Evolutionary conservation across 345 rosid genomes (phyloP).

Genomic region (Sonneratia alba): DNA sequence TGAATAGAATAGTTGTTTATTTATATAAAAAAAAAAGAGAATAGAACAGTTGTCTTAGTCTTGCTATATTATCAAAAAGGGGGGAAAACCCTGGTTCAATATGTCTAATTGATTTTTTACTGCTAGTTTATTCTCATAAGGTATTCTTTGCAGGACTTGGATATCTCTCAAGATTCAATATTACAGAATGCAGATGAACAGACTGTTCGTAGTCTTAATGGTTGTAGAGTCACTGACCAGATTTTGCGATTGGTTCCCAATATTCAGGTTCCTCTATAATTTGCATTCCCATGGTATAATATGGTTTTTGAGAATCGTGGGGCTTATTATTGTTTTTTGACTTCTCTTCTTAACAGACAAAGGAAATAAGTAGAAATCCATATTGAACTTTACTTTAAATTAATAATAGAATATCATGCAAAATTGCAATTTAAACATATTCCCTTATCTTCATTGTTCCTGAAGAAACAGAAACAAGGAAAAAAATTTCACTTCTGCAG

Average conservation of each 20-base stretch:
- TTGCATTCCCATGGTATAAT: neutral
- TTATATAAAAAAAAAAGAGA: too few species aligned
- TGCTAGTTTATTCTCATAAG: neutral
- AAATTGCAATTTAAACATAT: neutral
- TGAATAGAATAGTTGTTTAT: too few species aligned
- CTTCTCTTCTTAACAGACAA: neutral
- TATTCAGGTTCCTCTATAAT: constrained; percentile 48
- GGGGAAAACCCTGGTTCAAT: neutral
- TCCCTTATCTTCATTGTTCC: neutral
- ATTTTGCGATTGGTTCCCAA: constrained; percentile 93
- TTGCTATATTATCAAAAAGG: neutral
- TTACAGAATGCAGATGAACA: constrained; percentile 87
- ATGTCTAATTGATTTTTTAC: neutral
- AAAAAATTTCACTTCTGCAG: neutral
- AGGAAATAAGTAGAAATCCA: neutral
- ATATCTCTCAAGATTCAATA: constrained; percentile 80
- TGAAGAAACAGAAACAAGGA: neutral
- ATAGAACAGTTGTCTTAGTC: neutral
- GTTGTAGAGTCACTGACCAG: constrained; percentile 99
- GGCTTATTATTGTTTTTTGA: neutral
- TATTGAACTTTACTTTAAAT: neutral
- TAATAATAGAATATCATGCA: neutral
- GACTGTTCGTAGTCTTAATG: constrained; percentile 96
- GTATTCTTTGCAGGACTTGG: constrained; percentile 55
- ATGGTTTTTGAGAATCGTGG: neutral